These are phyloP conservation scores for Zizania latifolia DNA, from an alignment of 176 grass and related monocot species.

Conservation along the genomic window DNA sequence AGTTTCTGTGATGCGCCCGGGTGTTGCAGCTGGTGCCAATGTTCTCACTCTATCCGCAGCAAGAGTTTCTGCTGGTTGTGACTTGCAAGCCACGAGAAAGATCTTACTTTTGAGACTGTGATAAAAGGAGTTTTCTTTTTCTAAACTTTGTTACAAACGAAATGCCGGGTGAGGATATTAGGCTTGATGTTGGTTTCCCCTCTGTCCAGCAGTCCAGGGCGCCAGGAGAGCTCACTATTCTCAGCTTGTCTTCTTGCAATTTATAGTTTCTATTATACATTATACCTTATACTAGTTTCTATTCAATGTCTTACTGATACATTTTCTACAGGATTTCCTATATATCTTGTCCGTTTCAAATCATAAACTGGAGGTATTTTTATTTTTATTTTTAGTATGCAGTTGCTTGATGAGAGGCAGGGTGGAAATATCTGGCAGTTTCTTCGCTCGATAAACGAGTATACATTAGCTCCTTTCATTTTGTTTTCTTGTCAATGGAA, in stretches of 20 bases:
- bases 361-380: background rate
- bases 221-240: constrained; percentile 42
- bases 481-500: background rate
- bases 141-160: constrained; percentile 32
- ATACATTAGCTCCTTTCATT: background rate
- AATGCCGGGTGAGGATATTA: constrained; percentile 60
- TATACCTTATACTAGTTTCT: background rate
- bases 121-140: background rate
- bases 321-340: constrained; percentile 32
- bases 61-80: constrained; percentile 5
- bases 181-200: constrained; percentile 88
- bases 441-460: constrained; percentile 81
- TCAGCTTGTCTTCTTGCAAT: background rate
- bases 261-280: too few species aligned
- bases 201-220: constrained; percentile 63
- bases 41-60: constrained; percentile 85
- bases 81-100: background rate
- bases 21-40: constrained; percentile 84
- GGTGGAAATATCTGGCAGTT: constrained; percentile 57
- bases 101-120: background rate
- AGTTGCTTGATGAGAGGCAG: constrained; percentile 74
- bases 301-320: background rate
- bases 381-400: constrained; percentile 39
- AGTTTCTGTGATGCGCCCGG: constrained; percentile 82
- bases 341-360: background rate